phyloP scores from a whole-genome alignment of 2,329 filamentous ascomycete genomes.

The Salinomyces thailandicus region DNA sequence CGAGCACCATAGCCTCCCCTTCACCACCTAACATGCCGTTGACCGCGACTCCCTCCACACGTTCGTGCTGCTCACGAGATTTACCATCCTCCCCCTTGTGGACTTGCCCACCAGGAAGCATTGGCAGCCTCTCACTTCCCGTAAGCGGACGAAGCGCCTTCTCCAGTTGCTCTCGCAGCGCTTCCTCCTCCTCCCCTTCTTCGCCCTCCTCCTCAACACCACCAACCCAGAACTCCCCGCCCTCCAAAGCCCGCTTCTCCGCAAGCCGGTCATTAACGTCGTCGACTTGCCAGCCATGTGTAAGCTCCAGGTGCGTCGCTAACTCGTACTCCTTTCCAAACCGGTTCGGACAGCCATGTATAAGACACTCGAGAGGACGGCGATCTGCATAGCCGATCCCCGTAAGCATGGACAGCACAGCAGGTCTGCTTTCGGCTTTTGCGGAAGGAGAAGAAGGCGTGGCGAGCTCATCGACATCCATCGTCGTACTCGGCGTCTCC shows the following conservation, averaged over 20 bases:
- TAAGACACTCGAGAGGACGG: conserved; percentile 42
- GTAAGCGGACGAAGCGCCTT: not conserved
- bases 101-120: not conserved
- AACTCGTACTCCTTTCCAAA: conserved; percentile 51
- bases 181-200: conserved; percentile 1
- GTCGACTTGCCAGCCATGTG: conserved; percentile 31
- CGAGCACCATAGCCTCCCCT: conserved; percentile 2
- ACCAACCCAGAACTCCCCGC: conserved; percentile 39
- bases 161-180: not conserved
- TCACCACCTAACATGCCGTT: conserved; percentile 1
- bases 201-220: conserved; percentile 13
- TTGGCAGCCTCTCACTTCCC: not conserved
- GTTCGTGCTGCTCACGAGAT: not conserved
- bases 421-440: not conserved
- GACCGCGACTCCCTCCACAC: not conserved
- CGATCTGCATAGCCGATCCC: conserved; percentile 46
- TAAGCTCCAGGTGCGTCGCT: conserved; percentile 43
- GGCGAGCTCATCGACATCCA: conserved; percentile 8
- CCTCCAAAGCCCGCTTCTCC: conserved; percentile 31
- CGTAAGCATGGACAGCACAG: conserved; percentile 35
- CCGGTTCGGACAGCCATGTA: conserved; percentile 40
- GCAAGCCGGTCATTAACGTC: conserved; percentile 27
- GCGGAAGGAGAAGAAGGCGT: not conserved
- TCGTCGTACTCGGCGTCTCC: conserved; percentile 1
- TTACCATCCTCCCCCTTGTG: not conserved